Percentiles rank a stretch among this genome's conserved stretches.
Conservation (phyloP, 495 filamentous ascomycete genomes). For the Hypoxylon perforatum region DNA sequence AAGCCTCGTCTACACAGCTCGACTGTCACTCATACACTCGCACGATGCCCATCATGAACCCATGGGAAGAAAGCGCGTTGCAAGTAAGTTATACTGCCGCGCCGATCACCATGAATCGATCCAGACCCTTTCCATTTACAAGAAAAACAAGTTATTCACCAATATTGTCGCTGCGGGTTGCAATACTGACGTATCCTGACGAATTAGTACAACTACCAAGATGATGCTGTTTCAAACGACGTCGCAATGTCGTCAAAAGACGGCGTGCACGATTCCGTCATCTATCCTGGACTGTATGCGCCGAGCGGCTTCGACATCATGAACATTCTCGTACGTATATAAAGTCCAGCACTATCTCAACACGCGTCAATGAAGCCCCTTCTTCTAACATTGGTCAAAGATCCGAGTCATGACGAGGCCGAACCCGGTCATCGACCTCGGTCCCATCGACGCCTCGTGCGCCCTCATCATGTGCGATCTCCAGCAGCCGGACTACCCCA, state of each 20-base stretch:
- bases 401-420: conserved; percentile 53
- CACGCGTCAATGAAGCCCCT: too few species aligned
- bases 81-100: conserved; percentile 30
- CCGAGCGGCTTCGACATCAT: conserved; percentile 60
- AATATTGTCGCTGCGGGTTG: background rate
- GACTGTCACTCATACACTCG: background rate
- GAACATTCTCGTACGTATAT: conserved; percentile 55
- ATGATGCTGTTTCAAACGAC: background rate
- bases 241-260: conserved; percentile 14
- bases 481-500: conserved; percentile 54
- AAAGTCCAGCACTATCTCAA: background rate
- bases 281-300: conserved; percentile 61
- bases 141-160: background rate
- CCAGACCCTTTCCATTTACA: background rate
- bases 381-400: conserved; percentile 31
- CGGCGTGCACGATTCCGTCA: conserved; percentile 51
- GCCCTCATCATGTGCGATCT: conserved; percentile 63
- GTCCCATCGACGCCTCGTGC: conserved; percentile 58
- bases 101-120: background rate
- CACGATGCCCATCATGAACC: conserved; percentile 39
- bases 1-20: background rate
- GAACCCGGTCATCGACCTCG: conserved; percentile 57
- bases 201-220: conserved; percentile 26
- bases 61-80: conserved; percentile 44
- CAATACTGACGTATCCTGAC: conserved; percentile 11